Evolutionary conservation across 2,329 filamentous ascomycete species (phyloP), one percentile per base, ranked within the genome.

Genomic region (Alternaria burnsii): DNA sequence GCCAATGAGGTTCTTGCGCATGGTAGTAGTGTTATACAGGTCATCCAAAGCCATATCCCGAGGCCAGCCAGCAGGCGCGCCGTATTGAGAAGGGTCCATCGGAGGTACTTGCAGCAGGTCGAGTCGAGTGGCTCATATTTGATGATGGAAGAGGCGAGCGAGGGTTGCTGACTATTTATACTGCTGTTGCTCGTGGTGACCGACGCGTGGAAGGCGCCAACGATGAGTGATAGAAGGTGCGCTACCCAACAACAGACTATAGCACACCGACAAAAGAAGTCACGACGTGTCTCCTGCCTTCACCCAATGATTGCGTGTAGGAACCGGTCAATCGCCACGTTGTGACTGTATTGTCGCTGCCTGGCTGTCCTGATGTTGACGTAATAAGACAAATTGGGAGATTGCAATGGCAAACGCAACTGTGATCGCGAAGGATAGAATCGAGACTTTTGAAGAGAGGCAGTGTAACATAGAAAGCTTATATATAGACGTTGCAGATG

Each of bases 91-190:
- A 52, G 52, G 50, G 24, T 57, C 57, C 59, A 60, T 65, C 11
- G 36, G 41, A 36, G 28, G 26, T 52, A 12, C 47, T n/a, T 58
- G 52, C 30, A 46, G 47, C n/a, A 22, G 26, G 36, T 53, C 43
- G 47, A 26, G 7, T 46, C 8, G 47, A 22, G n/a, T 12, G 32
- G 34, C 30, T 24, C 59, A 62, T 59, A 11, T 9, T 57, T 12
- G 20, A 8, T 20, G 44, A 28, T 30, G 43, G n/a, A 11, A 11
- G 16, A 22, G 16, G 30, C 7, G 32, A 18, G 30, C 12, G 20
- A 41, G 38, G 53, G n/a, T 55, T 58, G 32, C 28, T 43, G 22
- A 52, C 38, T 61, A 54, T 54, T 51, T 52, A 59, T 47, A 57
- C 20, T 24, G 12, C 47, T 28, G 41, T 24, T 46, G 28, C 43